Base-by-base conservation (phyloP, 208 protist species). In the Leptomonas seymouri region DNA sequence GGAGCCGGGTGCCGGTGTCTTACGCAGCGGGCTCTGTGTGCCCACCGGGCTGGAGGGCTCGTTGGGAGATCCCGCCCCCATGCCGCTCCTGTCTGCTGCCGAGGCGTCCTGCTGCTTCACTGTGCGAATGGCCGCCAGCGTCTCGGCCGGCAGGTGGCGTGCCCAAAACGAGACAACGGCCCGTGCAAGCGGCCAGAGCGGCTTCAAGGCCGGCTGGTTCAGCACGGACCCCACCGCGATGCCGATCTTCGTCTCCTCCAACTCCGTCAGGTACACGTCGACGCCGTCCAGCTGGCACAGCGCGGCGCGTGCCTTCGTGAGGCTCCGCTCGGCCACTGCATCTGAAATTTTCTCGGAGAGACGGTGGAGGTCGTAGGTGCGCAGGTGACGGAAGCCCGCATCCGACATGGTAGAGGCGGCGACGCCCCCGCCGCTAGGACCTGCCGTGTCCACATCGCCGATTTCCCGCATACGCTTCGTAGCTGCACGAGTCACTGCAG, bases 91-190 rank as follows among this genome's bases (percentile, higher is more conserved):
- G 30, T 12, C 27, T 3, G 48, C 61, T 21, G 55, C 71, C 51
- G 65, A 48, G 56, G 54, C 65, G 51, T 76, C 53, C 49, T 74
- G 55, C 61, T 77, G 66, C 57, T 90, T 84, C 45, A 87, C 65
- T 30, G 75, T 63, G 41, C 83, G 74, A 55, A 95, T 82, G 5
- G 86, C 82, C 30, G 61, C 41, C 53, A 90, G 76, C 0, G 90
- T 95, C 46, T 90, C 84, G 25, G 42, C 18, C 5, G 87, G 87
- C 25, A 95, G 73, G 20, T 83, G 78, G 9, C 76, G 78, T 0
- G 87, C 84, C 87, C 87, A 95, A 44, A 85, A 84, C 23, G 87
- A 89, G 48, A 95, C 78, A 56, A 95, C 74, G 36, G 85, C 87
- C 27, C 80, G 77, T 0, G 84, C 71, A 3, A 95, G 76, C 15